Percentiles rank a stretch among this genome's conserved stretches.
phyloP scores from a whole-genome alignment of 768 basidiomycete species.

The Pleurotus cornucopiae region DNA sequence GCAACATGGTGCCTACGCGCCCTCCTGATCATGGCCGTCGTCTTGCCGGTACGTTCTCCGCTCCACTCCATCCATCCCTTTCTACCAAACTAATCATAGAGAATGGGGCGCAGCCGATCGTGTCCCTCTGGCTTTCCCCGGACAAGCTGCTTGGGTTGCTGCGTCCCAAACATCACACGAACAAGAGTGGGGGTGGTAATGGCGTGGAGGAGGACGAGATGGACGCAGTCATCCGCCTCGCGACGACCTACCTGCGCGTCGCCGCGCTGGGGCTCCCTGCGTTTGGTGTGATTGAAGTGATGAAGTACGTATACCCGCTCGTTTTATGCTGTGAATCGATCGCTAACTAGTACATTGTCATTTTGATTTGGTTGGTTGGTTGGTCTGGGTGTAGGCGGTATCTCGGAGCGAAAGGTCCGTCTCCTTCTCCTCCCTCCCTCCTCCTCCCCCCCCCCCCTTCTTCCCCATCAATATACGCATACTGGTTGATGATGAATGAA shows the following conservation, averaged over 20 bases:
- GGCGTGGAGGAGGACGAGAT: not conserved
- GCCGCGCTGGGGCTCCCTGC: conserved; percentile 9
- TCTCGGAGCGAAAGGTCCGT: conserved; percentile 4
- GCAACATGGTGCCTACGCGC: not conserved
- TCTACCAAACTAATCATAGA: no score
- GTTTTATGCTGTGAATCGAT: no score
- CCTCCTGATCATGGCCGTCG: not conserved
- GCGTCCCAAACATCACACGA: no score
- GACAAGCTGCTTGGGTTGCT: not conserved
- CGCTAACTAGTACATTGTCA: no score
- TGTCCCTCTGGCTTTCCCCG: conserved; percentile 1
- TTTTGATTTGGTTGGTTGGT: not conserved
- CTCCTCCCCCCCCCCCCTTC: no score
- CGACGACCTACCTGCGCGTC: not conserved
- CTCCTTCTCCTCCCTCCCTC: no score
- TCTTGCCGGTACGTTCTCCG: not conserved
- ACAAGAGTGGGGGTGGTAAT: no score
- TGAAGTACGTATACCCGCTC: not conserved
- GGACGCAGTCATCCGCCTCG: not conserved
- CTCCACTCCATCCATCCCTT: no score
- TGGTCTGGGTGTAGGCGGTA: conserved; percentile 4
- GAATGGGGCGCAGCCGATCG: not conserved
- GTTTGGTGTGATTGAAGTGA: conserved; percentile 8
- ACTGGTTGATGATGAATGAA: no score
- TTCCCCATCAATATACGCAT: no score